Percentiles rank a stretch among this genome's conserved stretches.
These are phyloP conservation scores for Penicillium herquei DNA, from an alignment of 495 filamentous ascomycete genomes.

Conservation along the genomic window DNA sequence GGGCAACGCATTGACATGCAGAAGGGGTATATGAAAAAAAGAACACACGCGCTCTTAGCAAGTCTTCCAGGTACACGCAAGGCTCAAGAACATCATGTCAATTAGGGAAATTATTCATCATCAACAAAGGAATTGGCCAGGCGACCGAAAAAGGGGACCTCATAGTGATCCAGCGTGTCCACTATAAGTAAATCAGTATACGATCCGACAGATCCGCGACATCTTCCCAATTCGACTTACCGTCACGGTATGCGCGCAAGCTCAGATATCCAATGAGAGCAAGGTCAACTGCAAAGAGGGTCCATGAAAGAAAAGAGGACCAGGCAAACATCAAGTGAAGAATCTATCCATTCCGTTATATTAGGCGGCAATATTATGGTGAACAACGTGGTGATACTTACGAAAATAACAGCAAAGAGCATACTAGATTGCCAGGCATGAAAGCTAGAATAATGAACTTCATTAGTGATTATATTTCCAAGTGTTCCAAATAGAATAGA, in stretches of 20 bases:
- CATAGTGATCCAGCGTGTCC: slow-evolving; percentile 86
- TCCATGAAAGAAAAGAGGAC: slow-evolving; percentile 79
- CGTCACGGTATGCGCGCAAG: slow-evolving; percentile 79
- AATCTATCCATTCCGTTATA: slow-evolving; percentile 39
- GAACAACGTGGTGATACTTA: slow-evolving; percentile 36
- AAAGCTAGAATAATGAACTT: slow-evolving; percentile 54
- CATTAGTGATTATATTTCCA: not conserved
- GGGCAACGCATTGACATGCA: not conserved
- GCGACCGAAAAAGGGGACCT: slow-evolving; percentile 75
- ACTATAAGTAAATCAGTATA: slow-evolving; percentile 40
- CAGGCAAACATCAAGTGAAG: slow-evolving; percentile 83
- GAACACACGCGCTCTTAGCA: slow-evolving; percentile 9
- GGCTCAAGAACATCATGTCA: not conserved
- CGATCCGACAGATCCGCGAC: not conserved
- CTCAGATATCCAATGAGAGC: slow-evolving; percentile 74
- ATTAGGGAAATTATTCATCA: slow-evolving; percentile 61
- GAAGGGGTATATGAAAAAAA: slow-evolving; percentile 23
- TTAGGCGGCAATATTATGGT: not conserved
- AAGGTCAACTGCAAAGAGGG: slow-evolving; percentile 74
- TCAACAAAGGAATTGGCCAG: slow-evolving; percentile 90
- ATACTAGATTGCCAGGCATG: slow-evolving; percentile 95
- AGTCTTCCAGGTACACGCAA: slow-evolving; percentile 16
- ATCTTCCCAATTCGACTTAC: slow-evolving; percentile 35
- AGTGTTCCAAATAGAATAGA: not conserved
- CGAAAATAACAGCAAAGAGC: slow-evolving; percentile 81